Base-by-base conservation (phyloP, 192 early-diverging fungal genomes). In the Paraglomus occultum region DNA sequence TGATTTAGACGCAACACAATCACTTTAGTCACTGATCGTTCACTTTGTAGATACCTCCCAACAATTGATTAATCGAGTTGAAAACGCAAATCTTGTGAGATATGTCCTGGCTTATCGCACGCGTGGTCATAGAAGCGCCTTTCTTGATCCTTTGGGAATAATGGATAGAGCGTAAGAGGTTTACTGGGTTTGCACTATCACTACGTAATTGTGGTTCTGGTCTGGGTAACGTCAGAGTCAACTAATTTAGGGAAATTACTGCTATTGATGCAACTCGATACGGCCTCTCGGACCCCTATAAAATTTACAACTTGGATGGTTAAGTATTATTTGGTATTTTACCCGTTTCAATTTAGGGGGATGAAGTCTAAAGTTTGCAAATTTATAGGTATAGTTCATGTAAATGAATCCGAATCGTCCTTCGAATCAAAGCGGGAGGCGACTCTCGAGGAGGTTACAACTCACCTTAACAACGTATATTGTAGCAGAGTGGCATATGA, bases 401-500 rank as follows among this genome's bases (percentile, higher is more conserved):
- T 90, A 14, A 83, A 84, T 20, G 76, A 86, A 73, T 62, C 79
- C 59, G 79, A 70, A 62, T 74, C 76, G 74, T 77, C 78, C 42
- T 73, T 55, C 5, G 74, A 73, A 1, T 65, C 76, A 14, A 80
- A 83, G 48, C 78, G 77, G 23, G 78, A 87, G 48, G 90, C 88
- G 18, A 82, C 80, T 15, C 76, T 93, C 22, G 81, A 86, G 43
- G 80, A 85, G 51, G 90, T 98, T 54, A 47, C 91, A 57, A 58
- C 79, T 55, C 89, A 94, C 67, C 82, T 98, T 17, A 80, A 85
- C 47, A 77, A 81, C 44, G 82, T 82, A 2, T 94, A 94, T 71
- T 90, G 89, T 73, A 90, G 89, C 15, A 84, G 88, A 48, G 92
- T 97, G 64, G 96, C 94, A 11, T 97, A 92, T 74, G 96, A 98